Evolutionary conservation across 176 grass and related monocot genomes (phyloP), one percentile per base, ranked within the genome.

Genomic region (barley (Hordeum vulgare)): DNA sequence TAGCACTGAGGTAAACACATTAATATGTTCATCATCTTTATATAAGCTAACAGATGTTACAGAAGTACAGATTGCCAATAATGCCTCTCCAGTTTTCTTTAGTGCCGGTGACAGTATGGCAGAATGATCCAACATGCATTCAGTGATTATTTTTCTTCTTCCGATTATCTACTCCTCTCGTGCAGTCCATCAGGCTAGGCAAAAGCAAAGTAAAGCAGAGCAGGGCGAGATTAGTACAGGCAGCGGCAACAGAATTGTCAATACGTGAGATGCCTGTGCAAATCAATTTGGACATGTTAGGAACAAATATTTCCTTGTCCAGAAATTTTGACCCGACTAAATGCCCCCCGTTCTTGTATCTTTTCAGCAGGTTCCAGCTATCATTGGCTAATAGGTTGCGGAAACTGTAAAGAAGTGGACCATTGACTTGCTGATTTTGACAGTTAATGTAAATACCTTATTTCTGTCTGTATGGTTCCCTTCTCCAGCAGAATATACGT

Each of bases 1-100:
- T 91, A 68, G 83, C 85, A 77, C 51, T 83, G 67, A 92, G 91
- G 87, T 95, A 92, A 84, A 59, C 28, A 26, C 7, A 18, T 62
- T 5, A 74, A 25, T 35, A 21, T 44, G 25, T 83, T 21, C 11
- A 39, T 9, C 13, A 33, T 33, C 17, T 5, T 41, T 31, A 18
- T 70, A 40, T 6, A 37, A 31, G 51, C 18, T 74, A 74, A 37
- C 11, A 25, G 0, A 68, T 57, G 9, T 3, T 34, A 59, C 8
- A 25, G 7, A 66, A 65, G n/a, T 71, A 35, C n/a, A 66, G 9
- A 15, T 47, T 62, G 8, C 11, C 45, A 12, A 61, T 6, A 49
- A 49, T 7, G 8, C 21, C 8, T 40, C 8, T 18, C 1, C 21
- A 60, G n/a, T 65, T 74, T 4, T 11, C 61, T 24, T 34, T 80